phyloP scores from a whole-genome alignment of 305 asterid species.

The Fraxinus dipetala region DNA sequence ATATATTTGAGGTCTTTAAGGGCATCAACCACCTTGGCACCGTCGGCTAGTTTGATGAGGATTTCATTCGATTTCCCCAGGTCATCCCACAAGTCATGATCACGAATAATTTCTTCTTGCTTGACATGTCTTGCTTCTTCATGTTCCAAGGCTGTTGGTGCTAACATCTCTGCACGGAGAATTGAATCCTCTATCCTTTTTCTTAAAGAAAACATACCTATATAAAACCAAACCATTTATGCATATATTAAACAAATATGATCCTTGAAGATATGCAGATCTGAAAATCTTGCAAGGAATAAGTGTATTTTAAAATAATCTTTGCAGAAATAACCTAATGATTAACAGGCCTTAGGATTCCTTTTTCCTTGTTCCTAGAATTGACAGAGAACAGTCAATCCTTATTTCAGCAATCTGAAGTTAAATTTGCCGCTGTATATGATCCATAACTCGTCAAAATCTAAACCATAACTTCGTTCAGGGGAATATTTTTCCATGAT shows the following conservation, averaged over 20 bases:
- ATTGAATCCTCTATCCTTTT: constrained; percentile 74
- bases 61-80: constrained; percentile 55
- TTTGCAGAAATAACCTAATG: not conserved
- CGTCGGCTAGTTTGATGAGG: constrained; percentile 57
- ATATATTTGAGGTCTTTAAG: constrained; percentile 61
- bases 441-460: not conserved
- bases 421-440: not conserved
- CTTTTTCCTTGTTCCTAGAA: not conserved
- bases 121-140: constrained; percentile 57
- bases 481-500: not conserved
- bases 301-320: not conserved
- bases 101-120: constrained; percentile 58
- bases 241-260: not conserved
- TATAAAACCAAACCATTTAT: constrained; percentile 6
- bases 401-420: not conserved
- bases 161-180: constrained; percentile 69
- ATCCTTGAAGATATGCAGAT: not conserved
- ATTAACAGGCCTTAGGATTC: not conserved
- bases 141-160: constrained; percentile 60
- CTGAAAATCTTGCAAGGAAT: not conserved
- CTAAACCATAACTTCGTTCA: not conserved
- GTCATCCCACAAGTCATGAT: constrained; percentile 68
- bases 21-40: constrained; percentile 60
- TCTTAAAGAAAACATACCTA: constrained; percentile 68
- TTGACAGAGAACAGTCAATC: not conserved